Percentiles rank a stretch among this genome's conserved stretches.
Conservation (phyloP, 108 stramenopile genomes). For the Conticribra guillardii region DNA sequence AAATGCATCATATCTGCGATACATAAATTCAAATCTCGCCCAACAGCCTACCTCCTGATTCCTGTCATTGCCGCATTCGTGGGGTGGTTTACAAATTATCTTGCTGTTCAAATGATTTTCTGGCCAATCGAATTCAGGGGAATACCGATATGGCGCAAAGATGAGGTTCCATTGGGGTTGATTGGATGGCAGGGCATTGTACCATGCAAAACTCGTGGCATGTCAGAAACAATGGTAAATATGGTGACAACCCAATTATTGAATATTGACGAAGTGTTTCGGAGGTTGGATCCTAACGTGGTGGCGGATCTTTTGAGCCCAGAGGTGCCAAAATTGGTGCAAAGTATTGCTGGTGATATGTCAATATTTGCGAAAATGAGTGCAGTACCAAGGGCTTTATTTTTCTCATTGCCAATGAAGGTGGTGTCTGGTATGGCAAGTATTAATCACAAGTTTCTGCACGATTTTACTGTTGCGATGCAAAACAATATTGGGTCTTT, state of each 20-base stretch:
- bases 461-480: conserved; percentile 63
- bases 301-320: conserved; percentile 68
- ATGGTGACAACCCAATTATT: conserved; percentile 89
- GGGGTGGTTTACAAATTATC: conserved; percentile 94
- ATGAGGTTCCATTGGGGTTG: conserved; percentile 75
- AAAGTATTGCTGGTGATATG: conserved; percentile 61
- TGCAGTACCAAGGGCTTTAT: conserved; percentile 35
- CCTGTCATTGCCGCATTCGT: conserved; percentile 91
- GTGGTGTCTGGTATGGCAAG: conserved; percentile 34
- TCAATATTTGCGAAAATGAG: conserved; percentile 33
- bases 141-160: conserved; percentile 63
- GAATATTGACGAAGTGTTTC: conserved; percentile 80
- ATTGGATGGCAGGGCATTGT: conserved; percentile 87
- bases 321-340: conserved; percentile 71
- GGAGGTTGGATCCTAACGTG: conserved; percentile 66
- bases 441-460: conserved; percentile 57
- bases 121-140: conserved; percentile 85
- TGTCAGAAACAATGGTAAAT: conserved; percentile 82
- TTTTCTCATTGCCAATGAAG: conserved; percentile 40
- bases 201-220: conserved; percentile 84
- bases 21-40: conserved; percentile 66
- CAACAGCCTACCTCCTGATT: conserved; percentile 78
- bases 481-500: conserved; percentile 75
- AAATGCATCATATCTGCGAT: conserved; percentile 37
- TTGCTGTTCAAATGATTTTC: conserved; percentile 92